Evolutionary conservation across 352 stramenopile genomes (phyloP).

Genomic region (Detonula confervacea): DNA sequence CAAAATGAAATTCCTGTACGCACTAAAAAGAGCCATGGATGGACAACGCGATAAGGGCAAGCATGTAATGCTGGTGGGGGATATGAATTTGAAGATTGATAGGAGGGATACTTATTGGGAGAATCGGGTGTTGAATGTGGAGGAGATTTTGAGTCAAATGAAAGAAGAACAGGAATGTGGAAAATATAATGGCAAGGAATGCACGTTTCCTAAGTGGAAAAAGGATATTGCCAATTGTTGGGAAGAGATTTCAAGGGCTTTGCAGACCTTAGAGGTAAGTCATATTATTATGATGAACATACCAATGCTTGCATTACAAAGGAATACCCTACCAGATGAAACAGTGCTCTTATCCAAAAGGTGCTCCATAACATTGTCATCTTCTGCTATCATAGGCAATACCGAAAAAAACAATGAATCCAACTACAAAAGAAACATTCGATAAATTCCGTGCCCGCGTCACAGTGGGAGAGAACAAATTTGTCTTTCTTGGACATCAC

Average conservation of each 20-base stretch:
- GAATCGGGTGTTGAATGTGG: slow-evolving; percentile 62
- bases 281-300: background rate
- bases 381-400: slow-evolving; percentile 47
- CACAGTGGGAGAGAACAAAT: slow-evolving; percentile 34
- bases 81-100: slow-evolving; percentile 84
- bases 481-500: slow-evolving; percentile 66
- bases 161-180: background rate
- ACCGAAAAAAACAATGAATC: slow-evolving; percentile 70
- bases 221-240: slow-evolving; percentile 65
- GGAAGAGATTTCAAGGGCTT: slow-evolving; percentile 55
- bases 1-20: slow-evolving; percentile 85
- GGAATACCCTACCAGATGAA: too few relatives aligned
- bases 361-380: too few relatives aligned
- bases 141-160: slow-evolving; percentile 55
- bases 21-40: slow-evolving; percentile 73
- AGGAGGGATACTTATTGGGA: slow-evolving; percentile 80
- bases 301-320: too few relatives aligned
- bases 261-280: slow-evolving; percentile 62
- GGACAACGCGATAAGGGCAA: slow-evolving; percentile 66
- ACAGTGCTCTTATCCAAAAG: too few relatives aligned
- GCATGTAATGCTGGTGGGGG: slow-evolving; percentile 82
- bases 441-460: slow-evolving; percentile 75
- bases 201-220: slow-evolving; percentile 65
- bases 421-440: slow-evolving; percentile 73
- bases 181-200: slow-evolving; percentile 9